Evolutionary conservation across 768 basidiomycete species (phyloP).

Genomic region (Omphalotus guepiniiformis): DNA sequence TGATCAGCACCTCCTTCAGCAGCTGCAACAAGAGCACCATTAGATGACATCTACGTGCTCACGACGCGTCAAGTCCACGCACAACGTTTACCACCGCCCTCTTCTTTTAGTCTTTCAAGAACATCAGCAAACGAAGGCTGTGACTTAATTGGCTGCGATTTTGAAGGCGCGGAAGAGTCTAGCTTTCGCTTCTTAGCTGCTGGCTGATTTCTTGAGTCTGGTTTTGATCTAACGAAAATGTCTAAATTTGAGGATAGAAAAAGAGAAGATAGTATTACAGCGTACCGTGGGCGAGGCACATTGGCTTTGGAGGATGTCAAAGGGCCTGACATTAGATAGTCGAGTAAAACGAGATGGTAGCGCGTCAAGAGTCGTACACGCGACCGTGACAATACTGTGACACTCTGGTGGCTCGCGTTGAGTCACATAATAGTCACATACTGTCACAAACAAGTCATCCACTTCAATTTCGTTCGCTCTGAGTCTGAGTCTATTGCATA

Average conservation of each 20-base stretch:
- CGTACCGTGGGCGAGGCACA: conserved; percentile 2
- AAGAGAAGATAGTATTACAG: neutral
- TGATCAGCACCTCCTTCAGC: conserved; percentile 75
- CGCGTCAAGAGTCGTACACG: too few species aligned
- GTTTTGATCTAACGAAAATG: conserved; percentile 18
- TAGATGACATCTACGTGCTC: conserved; percentile 30
- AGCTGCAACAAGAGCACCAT: conserved; percentile 28
- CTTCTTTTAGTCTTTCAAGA: conserved; percentile 56
- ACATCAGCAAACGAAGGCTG: conserved; percentile 56
- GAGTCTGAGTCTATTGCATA: too few species aligned
- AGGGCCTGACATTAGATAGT: too few species aligned
- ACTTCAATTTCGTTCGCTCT: too few species aligned
- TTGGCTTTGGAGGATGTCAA: conserved; percentile 1
- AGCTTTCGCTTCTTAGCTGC: conserved; percentile 54
- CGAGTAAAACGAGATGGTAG: too few species aligned
- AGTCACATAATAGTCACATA: too few species aligned
- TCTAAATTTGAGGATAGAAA: neutral
- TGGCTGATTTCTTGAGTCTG: conserved; percentile 27
- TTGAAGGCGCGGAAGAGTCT: conserved; percentile 32
- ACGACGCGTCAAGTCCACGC: conserved; percentile 24
- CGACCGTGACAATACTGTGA: too few species aligned
- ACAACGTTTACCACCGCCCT: conserved; percentile 24
- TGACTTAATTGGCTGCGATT: conserved; percentile 37
- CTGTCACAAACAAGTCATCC: too few species aligned
- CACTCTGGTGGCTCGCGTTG: too few species aligned